Conservation (phyloP, 1,139 yeast species). For the Blastobotrys petasosporus region DNA sequence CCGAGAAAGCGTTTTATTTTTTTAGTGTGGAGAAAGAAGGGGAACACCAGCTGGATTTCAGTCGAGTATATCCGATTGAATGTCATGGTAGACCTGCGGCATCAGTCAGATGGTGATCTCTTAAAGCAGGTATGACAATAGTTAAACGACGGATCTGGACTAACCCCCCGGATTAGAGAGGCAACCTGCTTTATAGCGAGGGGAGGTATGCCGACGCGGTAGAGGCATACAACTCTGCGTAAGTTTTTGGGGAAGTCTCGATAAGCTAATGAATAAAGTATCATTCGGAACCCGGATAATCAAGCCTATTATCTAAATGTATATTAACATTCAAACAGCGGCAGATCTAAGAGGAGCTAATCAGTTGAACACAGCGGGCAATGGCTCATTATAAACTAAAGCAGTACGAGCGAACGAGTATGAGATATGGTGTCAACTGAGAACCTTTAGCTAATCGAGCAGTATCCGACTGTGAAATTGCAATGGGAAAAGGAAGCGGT, state of each 20-base stretch:
- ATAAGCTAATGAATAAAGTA: slow-evolving; percentile 13
- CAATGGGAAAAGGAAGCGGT: slow-evolving; percentile 29
- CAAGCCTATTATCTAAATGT: slow-evolving; percentile 30
- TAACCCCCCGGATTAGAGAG: slow-evolving; percentile 22
- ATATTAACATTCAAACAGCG: slow-evolving; percentile 11
- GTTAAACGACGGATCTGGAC: not conserved
- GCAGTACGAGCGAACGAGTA: slow-evolving; percentile 24
- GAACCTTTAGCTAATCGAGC: not conserved
- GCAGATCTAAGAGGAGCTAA: too few relatives aligned
- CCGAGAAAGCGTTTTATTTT: too few relatives aligned
- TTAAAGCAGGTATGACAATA: not conserved
- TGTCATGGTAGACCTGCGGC: too few relatives aligned
- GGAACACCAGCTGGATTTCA: too few relatives aligned
- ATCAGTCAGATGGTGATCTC: too few relatives aligned
- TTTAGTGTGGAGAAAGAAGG: too few relatives aligned
- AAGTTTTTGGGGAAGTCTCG: not conserved
- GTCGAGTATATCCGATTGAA: too few relatives aligned
- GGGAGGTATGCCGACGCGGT: slow-evolving; percentile 34
- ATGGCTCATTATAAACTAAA: slow-evolving; percentile 24
- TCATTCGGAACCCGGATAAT: slow-evolving; percentile 27
- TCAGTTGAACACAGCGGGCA: slow-evolving; percentile 25
- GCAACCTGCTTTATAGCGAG: slow-evolving; percentile 34
- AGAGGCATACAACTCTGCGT: slow-evolving; percentile 29
- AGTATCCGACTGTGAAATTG: slow-evolving; percentile 32
- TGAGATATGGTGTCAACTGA: slow-evolving; percentile 1